These are phyloP conservation scores for Vitis vinifera DNA, from an alignment of 164 flowering plant genomes.

Conservation along the genomic window DNA sequence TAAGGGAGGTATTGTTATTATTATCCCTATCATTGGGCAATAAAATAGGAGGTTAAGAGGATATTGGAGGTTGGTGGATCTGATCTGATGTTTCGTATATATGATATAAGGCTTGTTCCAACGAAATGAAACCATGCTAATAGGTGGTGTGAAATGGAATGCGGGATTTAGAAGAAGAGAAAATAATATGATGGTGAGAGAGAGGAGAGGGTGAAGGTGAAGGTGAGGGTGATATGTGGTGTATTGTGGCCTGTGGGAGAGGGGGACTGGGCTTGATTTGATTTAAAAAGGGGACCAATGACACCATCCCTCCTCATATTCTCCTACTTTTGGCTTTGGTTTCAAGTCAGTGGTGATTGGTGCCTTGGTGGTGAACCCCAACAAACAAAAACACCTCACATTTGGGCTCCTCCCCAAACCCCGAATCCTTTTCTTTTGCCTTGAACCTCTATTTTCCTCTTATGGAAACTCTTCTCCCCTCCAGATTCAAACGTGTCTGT, in stretches of 20 bases:
- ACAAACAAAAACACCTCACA: conserved; percentile 1
- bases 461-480: conserved; percentile 41
- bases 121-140: too few species aligned
- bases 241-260: conserved; percentile 5
- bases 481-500: conserved; percentile 71
- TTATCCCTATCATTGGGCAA: too few species aligned
- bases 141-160: too few species aligned
- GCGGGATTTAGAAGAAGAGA: not conserved
- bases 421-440: not conserved
- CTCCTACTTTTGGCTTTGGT: conserved; percentile 10
- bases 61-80: too few species aligned
- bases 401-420: not conserved
- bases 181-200: not conserved
- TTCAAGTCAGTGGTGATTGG: not conserved
- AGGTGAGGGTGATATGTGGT: not conserved
- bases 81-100: too few species aligned
- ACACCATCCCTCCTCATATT: conserved; percentile 6
- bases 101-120: too few species aligned
- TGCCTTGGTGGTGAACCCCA: not conserved
- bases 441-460: conserved; percentile 1
- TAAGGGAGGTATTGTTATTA: too few species aligned
- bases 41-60: too few species aligned
- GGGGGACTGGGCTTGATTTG: conserved; percentile 3
- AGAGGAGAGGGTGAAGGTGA: not conserved
- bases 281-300: conserved; percentile 15